These are phyloP conservation scores for Puccinia coronata DNA, from an alignment of 1,284 basidiomycete genomes.

Conservation along the genomic window DNA sequence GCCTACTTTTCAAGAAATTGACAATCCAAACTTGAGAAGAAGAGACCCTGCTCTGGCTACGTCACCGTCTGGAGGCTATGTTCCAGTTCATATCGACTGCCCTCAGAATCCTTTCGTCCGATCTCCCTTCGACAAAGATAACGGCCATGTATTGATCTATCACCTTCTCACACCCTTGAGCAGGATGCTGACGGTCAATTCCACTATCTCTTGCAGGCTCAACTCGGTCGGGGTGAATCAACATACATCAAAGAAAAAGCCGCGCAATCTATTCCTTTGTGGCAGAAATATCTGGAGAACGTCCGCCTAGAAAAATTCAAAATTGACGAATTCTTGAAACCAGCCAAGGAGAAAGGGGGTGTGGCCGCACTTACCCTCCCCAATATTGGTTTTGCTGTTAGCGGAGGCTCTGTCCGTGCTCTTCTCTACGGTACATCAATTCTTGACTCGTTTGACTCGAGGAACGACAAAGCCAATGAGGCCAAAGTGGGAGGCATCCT, in stretches of 20 bases:
- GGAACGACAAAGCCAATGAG: slow-evolving; percentile 35
- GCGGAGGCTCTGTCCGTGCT: slow-evolving; percentile 32
- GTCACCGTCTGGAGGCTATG: slow-evolving; percentile 43
- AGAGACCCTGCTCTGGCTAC: slow-evolving; percentile 23
- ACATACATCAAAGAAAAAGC: slow-evolving; percentile 41
- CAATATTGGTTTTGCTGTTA: slow-evolving; percentile 35
- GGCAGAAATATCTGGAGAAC: slow-evolving; percentile 24
- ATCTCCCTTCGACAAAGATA: not conserved
- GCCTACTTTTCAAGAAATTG: not conserved
- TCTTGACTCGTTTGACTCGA: slow-evolving; percentile 37
- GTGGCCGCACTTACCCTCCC: slow-evolving; percentile 29
- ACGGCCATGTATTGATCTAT: not conserved
- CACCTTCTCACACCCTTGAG: not conserved
- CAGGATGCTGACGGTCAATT: not conserved
- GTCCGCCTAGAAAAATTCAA: slow-evolving; percentile 30
- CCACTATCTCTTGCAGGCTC: not conserved
- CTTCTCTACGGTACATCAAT: slow-evolving; percentile 28
- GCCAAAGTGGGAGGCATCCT: slow-evolving; percentile 37
- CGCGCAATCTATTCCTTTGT: slow-evolving; percentile 35
- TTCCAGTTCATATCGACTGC: slow-evolving; percentile 22
- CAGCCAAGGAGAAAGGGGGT: slow-evolving; percentile 20
- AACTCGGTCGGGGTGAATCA: slow-evolving; percentile 19
- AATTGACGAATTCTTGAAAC: slow-evolving; percentile 22
- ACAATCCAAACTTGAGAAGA: not conserved
- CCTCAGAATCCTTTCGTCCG: slow-evolving; percentile 28